Base-by-base conservation (phyloP, 371 early-diverging fungal genomes). In the Apophysomyces elegans region DNA sequence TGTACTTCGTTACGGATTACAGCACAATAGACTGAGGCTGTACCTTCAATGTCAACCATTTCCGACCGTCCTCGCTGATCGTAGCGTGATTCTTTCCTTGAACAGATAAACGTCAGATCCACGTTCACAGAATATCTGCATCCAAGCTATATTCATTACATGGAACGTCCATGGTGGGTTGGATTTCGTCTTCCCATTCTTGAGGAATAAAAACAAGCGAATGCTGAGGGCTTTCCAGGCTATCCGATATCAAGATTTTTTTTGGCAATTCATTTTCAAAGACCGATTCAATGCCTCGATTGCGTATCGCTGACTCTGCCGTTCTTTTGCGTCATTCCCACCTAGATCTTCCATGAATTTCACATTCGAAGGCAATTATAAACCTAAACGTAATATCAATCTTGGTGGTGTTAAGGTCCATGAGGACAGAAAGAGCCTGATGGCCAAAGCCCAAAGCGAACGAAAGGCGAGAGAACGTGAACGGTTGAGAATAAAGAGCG, bases 371-470 rank as follows among this genome's bases (percentile, higher is more conserved):
- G 93, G 93, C 37, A 89, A 90, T 66, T 88, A 81, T 66, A 90
- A 85, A 71, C 70, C 84, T 43, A 85, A 83, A 61, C 83, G 91
- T 14, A 83, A 85, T 58, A 95, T 96, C 62, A 93, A 89, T 66
- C 86, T 96, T 63, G 95, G 95, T 37, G 94, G 95, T 1, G 80
- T 79, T 18, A 84, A 78, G 32, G 73, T 77, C 38, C 80, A 86
- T 14, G 81, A 88, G 45, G 87, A 90, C 68, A 91, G 89, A 59
- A 80, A 84, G 37, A 80, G 83, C 3, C 77, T 95, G 6, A 71
- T 96, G 63, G 77, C 80, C 45, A 88, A 89, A 66, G 90, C 92
- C 0, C 93, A 93, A 70, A 83, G 80, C 38, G 93, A 93, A 63
- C 83, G 96, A 13, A 83, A 84, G 61, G 77, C 78, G 39, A 76